Base-by-base conservation (phyloP, 208 protist species). In the Novymonas esmeraldas region DNA sequence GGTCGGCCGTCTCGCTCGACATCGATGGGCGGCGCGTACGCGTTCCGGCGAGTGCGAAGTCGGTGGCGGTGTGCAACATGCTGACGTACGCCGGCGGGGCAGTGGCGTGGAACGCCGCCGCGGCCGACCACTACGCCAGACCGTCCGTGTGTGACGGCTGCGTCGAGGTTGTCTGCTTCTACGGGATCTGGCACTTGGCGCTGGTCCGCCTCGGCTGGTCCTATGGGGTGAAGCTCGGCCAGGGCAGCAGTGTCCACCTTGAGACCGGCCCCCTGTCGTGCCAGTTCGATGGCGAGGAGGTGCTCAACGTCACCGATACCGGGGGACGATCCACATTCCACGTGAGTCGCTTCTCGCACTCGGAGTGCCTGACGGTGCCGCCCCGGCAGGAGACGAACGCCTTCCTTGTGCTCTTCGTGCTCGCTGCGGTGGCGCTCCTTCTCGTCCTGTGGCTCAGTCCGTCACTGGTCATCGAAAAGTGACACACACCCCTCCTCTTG, bases 221-320 rank as follows among this genome's bases (percentile, higher is more conserved):
- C 46, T 81, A 79, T 50, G 85, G 70, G 2, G 78, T 20, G 16
- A 87, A 84, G 38, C 39, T 91, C 3, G 85, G 73, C 0, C 85
- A 87, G 48, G 85, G 85, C 0, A 58, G 39, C n/a, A 33, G 38
- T n/a, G 61, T 87, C 9, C 33, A 50, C 6, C 61, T 91, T 33
- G 52, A 60, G 14, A 62, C 72, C 14, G 57, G 65, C 3, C 56
- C 50, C 28, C 38, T 71, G 51, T 49, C 64, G 48, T 74, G 69
- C 63, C 78, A 91, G 64, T 87, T 81, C 33, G 85, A 91, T 41
- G 85, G 85, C 24, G 81, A 91, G 50, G 68, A 74, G 38, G 45
- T 74, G 3, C 58, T 42, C 0, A 22, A 63, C 39, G 42, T 63
- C n/a, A 36, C 20, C 6, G 60, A 39, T 2, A 41, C 44, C 0